phyloP scores from a whole-genome alignment of 306 rosid species.

The Trichosanthes cucumerina region DNA sequence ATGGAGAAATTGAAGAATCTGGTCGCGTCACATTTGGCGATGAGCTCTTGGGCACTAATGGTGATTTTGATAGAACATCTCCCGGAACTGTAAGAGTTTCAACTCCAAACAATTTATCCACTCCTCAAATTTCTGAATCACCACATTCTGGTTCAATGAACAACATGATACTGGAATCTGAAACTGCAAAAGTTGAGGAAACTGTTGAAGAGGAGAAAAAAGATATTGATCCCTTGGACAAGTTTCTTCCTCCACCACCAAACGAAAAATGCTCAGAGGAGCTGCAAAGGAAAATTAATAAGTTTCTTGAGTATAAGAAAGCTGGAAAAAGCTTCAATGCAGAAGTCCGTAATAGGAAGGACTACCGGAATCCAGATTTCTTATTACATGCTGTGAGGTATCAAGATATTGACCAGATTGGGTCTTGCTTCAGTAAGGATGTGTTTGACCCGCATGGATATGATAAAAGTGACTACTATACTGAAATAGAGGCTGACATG shows the following conservation, averaged over 20 bases:
- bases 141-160: constrained; percentile 42
- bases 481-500: constrained; percentile 88
- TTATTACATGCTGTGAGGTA: constrained; percentile 88
- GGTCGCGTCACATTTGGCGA: constrained; percentile 41
- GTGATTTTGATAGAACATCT: constrained; percentile 52
- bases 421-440: constrained; percentile 94
- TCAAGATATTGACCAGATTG: constrained; percentile 89
- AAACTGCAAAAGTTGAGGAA: constrained; percentile 34
- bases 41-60: constrained; percentile 38
- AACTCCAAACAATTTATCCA: constrained; percentile 42
- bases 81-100: constrained; percentile 33
- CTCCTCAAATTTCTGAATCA: constrained; percentile 43
- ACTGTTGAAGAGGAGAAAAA: constrained; percentile 38
- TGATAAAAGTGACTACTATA: constrained; percentile 71
- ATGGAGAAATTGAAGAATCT: constrained; percentile 51
- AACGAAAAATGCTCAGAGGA: constrained; percentile 73
- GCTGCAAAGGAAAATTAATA: constrained; percentile 71
- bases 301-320: constrained; percentile 74
- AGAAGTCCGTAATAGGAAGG: constrained; percentile 90
- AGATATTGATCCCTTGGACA: constrained; percentile 41
- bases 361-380: constrained; percentile 91
- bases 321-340: constrained; percentile 91
- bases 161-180: constrained; percentile 27
- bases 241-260: constrained; percentile 69
- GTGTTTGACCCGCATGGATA: constrained; percentile 97